These are phyloP conservation scores for Gastrolobium villosum DNA, from an alignment of 306 rosid species.

Conservation along the genomic window DNA sequence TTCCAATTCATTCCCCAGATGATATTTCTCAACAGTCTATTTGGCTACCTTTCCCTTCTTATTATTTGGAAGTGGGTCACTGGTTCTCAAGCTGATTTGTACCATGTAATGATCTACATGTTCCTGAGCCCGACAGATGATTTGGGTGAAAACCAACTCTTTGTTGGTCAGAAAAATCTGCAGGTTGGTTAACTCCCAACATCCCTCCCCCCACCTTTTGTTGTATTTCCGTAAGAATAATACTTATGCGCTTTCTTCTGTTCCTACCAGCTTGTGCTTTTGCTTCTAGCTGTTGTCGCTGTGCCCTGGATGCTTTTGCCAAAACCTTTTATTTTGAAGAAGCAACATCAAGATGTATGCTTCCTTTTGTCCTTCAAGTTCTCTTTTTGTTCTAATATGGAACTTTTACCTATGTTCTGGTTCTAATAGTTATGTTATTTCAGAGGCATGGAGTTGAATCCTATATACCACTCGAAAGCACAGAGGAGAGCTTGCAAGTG, in stretches of 20 bases:
- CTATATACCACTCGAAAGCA: constrained; percentile 68
- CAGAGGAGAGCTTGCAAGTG: constrained; percentile 85
- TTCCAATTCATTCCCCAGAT: constrained; percentile 92
- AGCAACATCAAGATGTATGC: constrained; percentile 82
- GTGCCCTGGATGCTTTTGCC: constrained; percentile 99
- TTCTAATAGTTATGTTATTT: constrained; percentile 53
- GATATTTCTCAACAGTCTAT: constrained; percentile 90
- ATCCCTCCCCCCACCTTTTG: not conserved
- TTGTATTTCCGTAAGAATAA: constrained; percentile 19
- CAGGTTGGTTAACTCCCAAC: constrained; percentile 66
- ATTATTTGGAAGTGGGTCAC: constrained; percentile 92
- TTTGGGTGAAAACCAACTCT: constrained; percentile 94
- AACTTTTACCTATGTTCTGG: constrained; percentile 20
- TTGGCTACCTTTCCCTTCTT: constrained; percentile 89
- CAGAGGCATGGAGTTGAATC: constrained; percentile 89
- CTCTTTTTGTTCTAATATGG: constrained; percentile 12
- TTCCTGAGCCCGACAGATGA: constrained; percentile 94
- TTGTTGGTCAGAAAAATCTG: constrained; percentile 80
- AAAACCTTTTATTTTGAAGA: constrained; percentile 95
- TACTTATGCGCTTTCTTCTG: constrained; percentile 31
- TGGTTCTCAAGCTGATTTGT: constrained; percentile 94
- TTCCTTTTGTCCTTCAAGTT: constrained; percentile 25
- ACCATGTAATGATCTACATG: constrained; percentile 98
- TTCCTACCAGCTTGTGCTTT: constrained; percentile 71
- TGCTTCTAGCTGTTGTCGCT: constrained; percentile 80